Base-by-base conservation (phyloP, 371 early-diverging fungal species). In the Mortierella sp. region DNA sequence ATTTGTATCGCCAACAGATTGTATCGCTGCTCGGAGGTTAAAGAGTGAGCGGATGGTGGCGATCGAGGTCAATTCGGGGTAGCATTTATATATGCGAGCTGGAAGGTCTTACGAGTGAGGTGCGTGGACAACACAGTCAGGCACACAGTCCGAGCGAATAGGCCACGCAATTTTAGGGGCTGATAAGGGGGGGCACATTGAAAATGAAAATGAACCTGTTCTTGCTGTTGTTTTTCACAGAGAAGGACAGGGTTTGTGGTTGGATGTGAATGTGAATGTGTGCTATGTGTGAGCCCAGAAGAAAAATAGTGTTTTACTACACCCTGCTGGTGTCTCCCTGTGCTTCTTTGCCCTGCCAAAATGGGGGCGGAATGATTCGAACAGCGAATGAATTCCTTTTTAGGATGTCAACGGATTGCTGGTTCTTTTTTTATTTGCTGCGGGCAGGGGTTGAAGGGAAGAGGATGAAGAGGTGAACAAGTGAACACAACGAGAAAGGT, bases 311-410 rank as follows among this genome's bases (percentile, higher is more conserved):
- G 34, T 34, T 63, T 65, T 50, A 52, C 34, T 34, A 50, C 50
- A n/a, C 24, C 38, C 50, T 28, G 1, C 1, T 13, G 31, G 5
- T n/a, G n/a, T n/a, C n/a, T n/a, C n/a, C n/a, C n/a, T n/a, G 34
- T 63, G 38, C 13, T 63, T 72, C 31, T 72, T 38, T 48, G 52
- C 73, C 48, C 73, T 52, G 73, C 73, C 73, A 72, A 21, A 47
- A 31, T 52, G 50, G 73, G 50, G 21, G 10, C 73, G 24, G 50
- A n/a, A 45, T 52, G 28, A 34, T 11, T 1, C 31, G 31, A 31
- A 34, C 21, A 21, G 19, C 31, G 50, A 48, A 50, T 52, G 48
- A 48, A 21, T 21, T 72, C 73, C 47, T 47, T 72, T n/a, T 72
- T 52, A 10, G 52, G 34, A 26, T 38, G 16, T 50, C 50, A 50